Conservation (phyloP, 169 alveolate genomes). For the Eimeria praecox region DNA sequence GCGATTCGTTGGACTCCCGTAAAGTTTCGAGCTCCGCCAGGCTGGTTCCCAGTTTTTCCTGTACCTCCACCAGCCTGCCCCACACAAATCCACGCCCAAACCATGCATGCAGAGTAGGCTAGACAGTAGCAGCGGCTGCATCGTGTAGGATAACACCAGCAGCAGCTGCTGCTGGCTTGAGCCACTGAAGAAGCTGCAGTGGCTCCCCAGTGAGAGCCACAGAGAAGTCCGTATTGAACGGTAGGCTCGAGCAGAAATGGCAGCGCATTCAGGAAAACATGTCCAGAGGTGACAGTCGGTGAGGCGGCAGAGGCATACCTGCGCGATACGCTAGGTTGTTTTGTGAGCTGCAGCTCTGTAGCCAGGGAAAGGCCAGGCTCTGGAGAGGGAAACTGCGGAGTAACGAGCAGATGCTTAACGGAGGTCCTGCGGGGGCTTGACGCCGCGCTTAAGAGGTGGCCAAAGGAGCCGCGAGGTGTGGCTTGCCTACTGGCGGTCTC, state of each 20-base stretch:
- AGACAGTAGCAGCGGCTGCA: neutral
- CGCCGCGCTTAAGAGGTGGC: neutral
- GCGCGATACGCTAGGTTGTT: neutral
- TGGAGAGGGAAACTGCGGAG: neutral
- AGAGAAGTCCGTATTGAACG: neutral
- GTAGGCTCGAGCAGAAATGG: neutral
- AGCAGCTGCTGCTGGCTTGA: neutral
- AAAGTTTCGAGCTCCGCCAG: constrained; percentile 36
- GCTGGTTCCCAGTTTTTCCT: constrained; percentile 25
- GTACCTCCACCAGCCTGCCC: constrained; percentile 24
- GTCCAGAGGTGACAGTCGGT: neutral
- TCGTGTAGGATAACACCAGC: neutral
- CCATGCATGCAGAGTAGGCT: neutral
- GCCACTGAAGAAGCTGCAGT: neutral
- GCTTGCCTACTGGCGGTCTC: constrained; percentile 38
- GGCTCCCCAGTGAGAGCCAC: neutral
- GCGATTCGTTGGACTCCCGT: constrained; percentile 45
- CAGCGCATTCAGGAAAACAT: neutral
- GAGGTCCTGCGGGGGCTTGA: constrained; percentile 54
- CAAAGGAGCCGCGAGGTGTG: constrained; percentile 41
- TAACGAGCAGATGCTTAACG: constrained; percentile 23
- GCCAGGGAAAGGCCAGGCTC: constrained; percentile 47
- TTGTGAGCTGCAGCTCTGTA: constrained; percentile 17
- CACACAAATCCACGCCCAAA: neutral
- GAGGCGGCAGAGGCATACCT: neutral